phyloP scores from a whole-genome alignment of 2,329 filamentous ascomycete genomes.

The Dothistroma pini region DNA sequence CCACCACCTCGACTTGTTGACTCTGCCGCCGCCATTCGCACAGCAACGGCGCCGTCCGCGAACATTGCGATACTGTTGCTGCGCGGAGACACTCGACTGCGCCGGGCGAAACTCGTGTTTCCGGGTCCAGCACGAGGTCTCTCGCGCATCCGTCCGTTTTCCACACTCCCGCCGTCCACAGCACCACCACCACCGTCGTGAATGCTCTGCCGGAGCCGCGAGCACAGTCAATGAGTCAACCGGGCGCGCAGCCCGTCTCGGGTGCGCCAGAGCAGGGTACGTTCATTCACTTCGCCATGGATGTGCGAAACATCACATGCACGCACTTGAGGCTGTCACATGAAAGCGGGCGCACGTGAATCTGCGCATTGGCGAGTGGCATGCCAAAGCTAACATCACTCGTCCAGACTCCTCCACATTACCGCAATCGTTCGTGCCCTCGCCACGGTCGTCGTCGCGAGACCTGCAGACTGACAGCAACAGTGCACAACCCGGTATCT shows the following conservation, averaged over 20 bases:
- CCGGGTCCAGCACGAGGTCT: constrained; percentile 2
- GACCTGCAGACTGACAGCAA: constrained; percentile 14
- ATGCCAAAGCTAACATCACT: constrained; percentile 10
- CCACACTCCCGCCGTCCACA: constrained; percentile 2
- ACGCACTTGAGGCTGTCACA: constrained; percentile 4
- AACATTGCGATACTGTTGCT: not conserved
- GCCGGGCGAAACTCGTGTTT: not conserved
- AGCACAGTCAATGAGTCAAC: constrained; percentile 28
- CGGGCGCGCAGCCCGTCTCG: constrained; percentile 24
- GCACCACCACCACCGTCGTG: constrained; percentile 5
- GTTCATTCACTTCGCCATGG: constrained; percentile 9
- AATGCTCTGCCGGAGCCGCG: constrained; percentile 19
- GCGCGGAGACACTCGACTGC: not conserved
- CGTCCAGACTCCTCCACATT: constrained; percentile 21
- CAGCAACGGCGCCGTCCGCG: not conserved
- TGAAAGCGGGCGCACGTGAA: constrained; percentile 7
- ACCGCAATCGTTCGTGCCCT: constrained; percentile 24
- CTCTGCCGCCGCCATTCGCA: not conserved
- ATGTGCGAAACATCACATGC: constrained; percentile 10
- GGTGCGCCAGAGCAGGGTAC: constrained; percentile 26
- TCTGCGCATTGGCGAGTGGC: not conserved
- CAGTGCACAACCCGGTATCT: constrained; percentile 19
- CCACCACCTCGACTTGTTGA: constrained; percentile 2
- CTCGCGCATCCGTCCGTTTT: constrained; percentile 6
- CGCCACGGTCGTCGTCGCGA: constrained; percentile 19